These are phyloP conservation scores for Tilletiopsis washingtonensis DNA, from an alignment of 1,284 basidiomycete genomes.

Conservation along the genomic window DNA sequence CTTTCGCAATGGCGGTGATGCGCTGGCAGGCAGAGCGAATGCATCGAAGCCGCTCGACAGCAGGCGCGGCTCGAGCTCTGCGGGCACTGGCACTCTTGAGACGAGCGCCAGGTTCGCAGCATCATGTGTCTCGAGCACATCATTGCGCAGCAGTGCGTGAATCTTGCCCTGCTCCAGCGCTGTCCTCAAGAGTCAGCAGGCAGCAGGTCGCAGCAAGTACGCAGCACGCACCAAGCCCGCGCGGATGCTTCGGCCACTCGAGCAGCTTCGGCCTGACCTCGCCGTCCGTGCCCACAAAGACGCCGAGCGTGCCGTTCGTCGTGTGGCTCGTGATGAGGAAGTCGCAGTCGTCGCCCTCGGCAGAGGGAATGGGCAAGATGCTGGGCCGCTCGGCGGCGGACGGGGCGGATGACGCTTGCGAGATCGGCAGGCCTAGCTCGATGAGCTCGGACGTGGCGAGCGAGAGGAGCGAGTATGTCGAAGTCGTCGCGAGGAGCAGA, in stretches of 20 bases:
- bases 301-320: slow-evolving; percentile 34
- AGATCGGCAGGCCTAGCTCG: slow-evolving; percentile 41
- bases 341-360: slow-evolving; percentile 12
- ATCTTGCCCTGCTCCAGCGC: slow-evolving; percentile 18
- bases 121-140: slow-evolving; percentile 35
- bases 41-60: slow-evolving; percentile 6
- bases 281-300: slow-evolving; percentile 37
- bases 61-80: slow-evolving; percentile 29
- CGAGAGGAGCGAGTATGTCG: slow-evolving; percentile 38
- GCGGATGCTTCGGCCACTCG: slow-evolving; percentile 44
- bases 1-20: neutral
- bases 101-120: slow-evolving; percentile 20
- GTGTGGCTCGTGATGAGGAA: slow-evolving; percentile 44
- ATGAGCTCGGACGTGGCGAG: slow-evolving; percentile 23
- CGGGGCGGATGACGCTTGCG: slow-evolving; percentile 31
- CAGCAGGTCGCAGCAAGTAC: too few relatives aligned
- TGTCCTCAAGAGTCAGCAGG: too few relatives aligned
- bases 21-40: neutral
- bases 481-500: slow-evolving; percentile 39
- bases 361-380: slow-evolving; percentile 26
- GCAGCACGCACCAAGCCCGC: too few relatives aligned
- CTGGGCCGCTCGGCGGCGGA: slow-evolving; percentile 37
- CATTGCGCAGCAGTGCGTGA: slow-evolving; percentile 36
- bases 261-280: slow-evolving; percentile 41
- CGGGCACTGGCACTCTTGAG: slow-evolving; percentile 20